A percentile compares a stretch with the other conserved stretches of the same genome.
phyloP scores from a whole-genome alignment of 257 asterid species.

The Fraxinus quadrangulata region DNA sequence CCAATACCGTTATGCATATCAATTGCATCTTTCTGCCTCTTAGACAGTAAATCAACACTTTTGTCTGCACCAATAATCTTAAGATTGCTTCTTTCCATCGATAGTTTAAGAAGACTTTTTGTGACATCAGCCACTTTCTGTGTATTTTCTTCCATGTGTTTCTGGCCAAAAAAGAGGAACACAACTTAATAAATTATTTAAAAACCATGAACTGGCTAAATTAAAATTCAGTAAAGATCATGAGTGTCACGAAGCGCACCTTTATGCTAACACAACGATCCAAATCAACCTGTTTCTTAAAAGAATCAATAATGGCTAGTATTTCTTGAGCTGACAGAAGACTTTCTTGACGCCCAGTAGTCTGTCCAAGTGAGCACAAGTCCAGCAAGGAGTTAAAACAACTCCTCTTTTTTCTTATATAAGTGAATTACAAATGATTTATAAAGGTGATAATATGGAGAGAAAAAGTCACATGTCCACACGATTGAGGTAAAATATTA shows the following conservation, averaged over 20 bases:
- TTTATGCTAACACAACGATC: conserved; percentile 59
- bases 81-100: conserved; percentile 61
- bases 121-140: conserved; percentile 59
- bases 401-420: neutral
- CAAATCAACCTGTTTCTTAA: conserved; percentile 59
- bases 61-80: conserved; percentile 46
- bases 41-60: conserved; percentile 69
- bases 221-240: conserved; percentile 24
- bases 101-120: conserved; percentile 45
- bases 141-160: conserved; percentile 64
- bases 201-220: conserved; percentile 24
- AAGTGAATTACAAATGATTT: conserved; percentile 3
- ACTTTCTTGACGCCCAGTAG: conserved; percentile 40
- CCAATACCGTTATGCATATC: conserved; percentile 77
- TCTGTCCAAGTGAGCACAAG: conserved; percentile 45
- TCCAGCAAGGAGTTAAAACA: conserved; percentile 19
- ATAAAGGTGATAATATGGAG: conserved; percentile 8
- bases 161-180: conserved; percentile 48
- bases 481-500: conserved; percentile 3
- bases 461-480: neutral
- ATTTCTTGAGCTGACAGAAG: conserved; percentile 46
- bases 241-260: conserved; percentile 47
- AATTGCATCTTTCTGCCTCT: conserved; percentile 87
- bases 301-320: conserved; percentile 51
- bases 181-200: conserved; percentile 20